Conservation (phyloP, 352 stramenopile genomes). For the Phytophthora brassicae region DNA sequence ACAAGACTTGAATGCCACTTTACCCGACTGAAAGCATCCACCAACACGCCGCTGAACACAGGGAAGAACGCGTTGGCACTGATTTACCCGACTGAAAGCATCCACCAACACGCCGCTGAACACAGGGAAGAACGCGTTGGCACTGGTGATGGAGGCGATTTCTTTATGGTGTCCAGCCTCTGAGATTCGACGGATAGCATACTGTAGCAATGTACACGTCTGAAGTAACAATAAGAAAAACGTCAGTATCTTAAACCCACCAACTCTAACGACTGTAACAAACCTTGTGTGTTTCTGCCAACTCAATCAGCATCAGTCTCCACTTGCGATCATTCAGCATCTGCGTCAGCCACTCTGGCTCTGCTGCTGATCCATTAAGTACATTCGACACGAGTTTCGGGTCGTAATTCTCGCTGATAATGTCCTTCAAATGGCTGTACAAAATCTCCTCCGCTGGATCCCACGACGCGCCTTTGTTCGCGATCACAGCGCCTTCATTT, state of each 20-base stretch:
- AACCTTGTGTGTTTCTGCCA: slow-evolving; percentile 86
- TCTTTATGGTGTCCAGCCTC: slow-evolving; percentile 88
- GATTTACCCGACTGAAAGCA: slow-evolving; percentile 72
- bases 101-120: slow-evolving; percentile 84
- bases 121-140: slow-evolving; percentile 85
- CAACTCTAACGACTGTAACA: no score
- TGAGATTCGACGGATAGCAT: slow-evolving; percentile 84
- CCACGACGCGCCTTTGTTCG: slow-evolving; percentile 73
- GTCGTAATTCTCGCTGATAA: slow-evolving; percentile 83
- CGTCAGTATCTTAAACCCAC: no score
- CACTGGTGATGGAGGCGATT: slow-evolving; percentile 83
- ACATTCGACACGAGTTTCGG: slow-evolving; percentile 87
- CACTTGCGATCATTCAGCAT: slow-evolving; percentile 85
- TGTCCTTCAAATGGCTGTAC: slow-evolving; percentile 73
- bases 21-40: slow-evolving; percentile 78
- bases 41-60: slow-evolving; percentile 80
- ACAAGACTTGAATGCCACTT: no score
- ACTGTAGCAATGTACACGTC: slow-evolving; percentile 83
- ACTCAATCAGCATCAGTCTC: slow-evolving; percentile 83
- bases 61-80: slow-evolving; percentile 86
- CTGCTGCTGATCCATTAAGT: slow-evolving; percentile 68
- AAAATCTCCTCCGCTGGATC: slow-evolving; percentile 76
- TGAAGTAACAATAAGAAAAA: no score
- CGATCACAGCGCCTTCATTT: slow-evolving; percentile 58
- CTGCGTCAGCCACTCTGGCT: slow-evolving; percentile 82